These are phyloP conservation scores for Russula emetica DNA, from an alignment of 768 basidiomycete species.

Conservation along the genomic window DNA sequence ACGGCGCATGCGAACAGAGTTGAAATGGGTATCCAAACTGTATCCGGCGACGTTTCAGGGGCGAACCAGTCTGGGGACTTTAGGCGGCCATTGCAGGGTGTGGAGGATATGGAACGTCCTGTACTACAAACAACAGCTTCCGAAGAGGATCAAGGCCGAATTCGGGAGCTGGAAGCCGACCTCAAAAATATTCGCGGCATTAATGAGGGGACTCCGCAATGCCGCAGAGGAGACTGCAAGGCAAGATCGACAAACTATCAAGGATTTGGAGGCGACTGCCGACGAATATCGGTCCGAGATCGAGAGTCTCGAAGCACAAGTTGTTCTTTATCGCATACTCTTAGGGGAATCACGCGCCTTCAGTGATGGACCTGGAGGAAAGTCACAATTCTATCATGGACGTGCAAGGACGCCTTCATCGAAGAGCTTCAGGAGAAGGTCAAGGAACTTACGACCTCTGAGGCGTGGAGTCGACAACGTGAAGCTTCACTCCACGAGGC, in stretches of 20 bases:
- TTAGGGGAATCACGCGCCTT: conserved; percentile 23
- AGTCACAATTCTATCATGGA: conserved; percentile 14
- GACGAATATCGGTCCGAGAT: conserved; percentile 11
- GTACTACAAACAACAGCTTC: conserved; percentile 3
- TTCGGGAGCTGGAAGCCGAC: conserved; percentile 19
- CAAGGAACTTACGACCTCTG: conserved; percentile 9
- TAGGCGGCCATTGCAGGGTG: not conserved
- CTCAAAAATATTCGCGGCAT: conserved; percentile 10
- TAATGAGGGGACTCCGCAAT: conserved; percentile 11
- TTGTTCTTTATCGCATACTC: conserved; percentile 17
- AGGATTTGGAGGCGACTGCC: conserved; percentile 7
- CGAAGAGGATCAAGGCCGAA: conserved; percentile 9
- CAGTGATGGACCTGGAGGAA: conserved; percentile 24
- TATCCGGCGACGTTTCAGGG: not conserved
- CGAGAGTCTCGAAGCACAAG: conserved; percentile 19
- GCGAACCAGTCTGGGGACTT: not conserved
- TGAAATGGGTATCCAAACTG: conserved; percentile 16
- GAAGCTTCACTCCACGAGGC: conserved; percentile 16
- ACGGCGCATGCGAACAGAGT: not conserved
- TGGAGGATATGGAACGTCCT: not conserved
- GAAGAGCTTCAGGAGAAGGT: conserved; percentile 23
- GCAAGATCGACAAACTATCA: conserved; percentile 13
- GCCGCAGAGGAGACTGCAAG: conserved; percentile 9
- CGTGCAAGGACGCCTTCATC: conserved; percentile 28
- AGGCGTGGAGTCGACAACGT: conserved; percentile 9